Conservation (phyloP, 2,329 filamentous ascomycete genomes). For the Xylaria sp. region DNA sequence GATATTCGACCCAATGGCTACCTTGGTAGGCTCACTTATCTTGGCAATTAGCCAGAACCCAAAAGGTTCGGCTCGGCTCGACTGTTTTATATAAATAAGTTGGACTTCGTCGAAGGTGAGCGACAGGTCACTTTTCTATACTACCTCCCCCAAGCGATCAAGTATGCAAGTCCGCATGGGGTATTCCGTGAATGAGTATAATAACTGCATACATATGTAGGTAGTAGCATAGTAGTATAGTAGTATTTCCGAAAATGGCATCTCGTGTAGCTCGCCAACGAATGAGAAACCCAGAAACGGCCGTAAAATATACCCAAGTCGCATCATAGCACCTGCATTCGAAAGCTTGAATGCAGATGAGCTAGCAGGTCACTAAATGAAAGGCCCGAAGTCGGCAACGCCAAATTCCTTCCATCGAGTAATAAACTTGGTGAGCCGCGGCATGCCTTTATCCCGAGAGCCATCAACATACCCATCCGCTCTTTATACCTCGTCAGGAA, state of each 20-base stretch:
- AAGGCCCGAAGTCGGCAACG: constrained; percentile 9
- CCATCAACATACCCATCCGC: neutral
- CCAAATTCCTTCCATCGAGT: neutral
- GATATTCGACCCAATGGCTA: neutral
- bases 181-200: constrained; percentile 23
- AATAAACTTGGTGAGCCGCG: neutral
- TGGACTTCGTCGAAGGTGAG: constrained; percentile 2
- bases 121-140: neutral
- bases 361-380: neutral
- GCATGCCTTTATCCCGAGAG: neutral
- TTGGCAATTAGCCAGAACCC: constrained; percentile 21
- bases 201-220: too few species aligned
- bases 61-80: constrained; percentile 5
- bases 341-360: neutral
- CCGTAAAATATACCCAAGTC: neutral
- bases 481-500: neutral
- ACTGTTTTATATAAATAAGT: constrained; percentile 19
- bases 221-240: neutral
- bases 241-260: constrained; percentile 18
- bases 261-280: constrained; percentile 7
- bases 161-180: constrained; percentile 24
- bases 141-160: constrained; percentile 12
- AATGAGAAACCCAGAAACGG: neutral
- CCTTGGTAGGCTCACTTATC: neutral
- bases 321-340: neutral